A percentile compares a stretch with the other conserved stretches of the same genome.
phyloP scores from a whole-genome alignment of 331 rosid genomes.

The Stylosanthes scabra region DNA sequence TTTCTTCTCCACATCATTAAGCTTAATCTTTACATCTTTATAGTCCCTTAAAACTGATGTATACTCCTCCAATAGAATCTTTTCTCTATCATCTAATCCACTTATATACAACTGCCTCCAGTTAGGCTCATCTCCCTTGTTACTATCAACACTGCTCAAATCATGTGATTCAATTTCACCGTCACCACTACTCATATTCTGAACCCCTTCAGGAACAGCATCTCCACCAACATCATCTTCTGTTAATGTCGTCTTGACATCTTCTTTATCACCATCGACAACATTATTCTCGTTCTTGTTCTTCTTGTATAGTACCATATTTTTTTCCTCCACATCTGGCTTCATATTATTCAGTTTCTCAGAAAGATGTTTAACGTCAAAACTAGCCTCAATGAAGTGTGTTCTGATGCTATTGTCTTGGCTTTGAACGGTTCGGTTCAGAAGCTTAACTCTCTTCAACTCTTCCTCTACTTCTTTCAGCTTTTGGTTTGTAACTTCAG shows the following conservation, averaged over 20 bases:
- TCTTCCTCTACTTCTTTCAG: slow-evolving; percentile 78
- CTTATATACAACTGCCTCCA: slow-evolving; percentile 70
- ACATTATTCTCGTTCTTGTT: slow-evolving; percentile 28
- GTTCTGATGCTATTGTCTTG: slow-evolving; percentile 58
- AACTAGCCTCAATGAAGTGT: slow-evolving; percentile 68
- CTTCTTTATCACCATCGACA: slow-evolving; percentile 39
- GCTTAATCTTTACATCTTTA: slow-evolving; percentile 72
- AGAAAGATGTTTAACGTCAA: slow-evolving; percentile 69
- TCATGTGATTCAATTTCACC: slow-evolving; percentile 50
- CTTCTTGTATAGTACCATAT: slow-evolving; percentile 44
- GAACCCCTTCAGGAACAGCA: slow-evolving; percentile 30
- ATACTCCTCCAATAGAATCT: slow-evolving; percentile 82
- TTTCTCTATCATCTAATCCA: slow-evolving; percentile 90
- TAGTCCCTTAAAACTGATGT: slow-evolving; percentile 78
- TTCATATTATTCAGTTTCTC: slow-evolving; percentile 60
- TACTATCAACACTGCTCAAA: slow-evolving; percentile 27
- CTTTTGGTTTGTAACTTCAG: slow-evolving; percentile 58
- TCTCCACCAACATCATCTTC: slow-evolving; percentile 22
- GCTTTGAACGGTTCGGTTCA: slow-evolving; percentile 54
- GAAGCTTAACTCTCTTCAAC: slow-evolving; percentile 50
- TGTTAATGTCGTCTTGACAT: slow-evolving; percentile 3
- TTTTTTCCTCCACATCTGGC: slow-evolving; percentile 56
- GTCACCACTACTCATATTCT: slow-evolving; percentile 43
- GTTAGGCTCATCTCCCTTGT: slow-evolving; percentile 58
- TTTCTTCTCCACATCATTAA: slow-evolving; percentile 76